phyloP scores from a whole-genome alignment of 192 early-diverging fungal genomes.

The Podila epigama region DNA sequence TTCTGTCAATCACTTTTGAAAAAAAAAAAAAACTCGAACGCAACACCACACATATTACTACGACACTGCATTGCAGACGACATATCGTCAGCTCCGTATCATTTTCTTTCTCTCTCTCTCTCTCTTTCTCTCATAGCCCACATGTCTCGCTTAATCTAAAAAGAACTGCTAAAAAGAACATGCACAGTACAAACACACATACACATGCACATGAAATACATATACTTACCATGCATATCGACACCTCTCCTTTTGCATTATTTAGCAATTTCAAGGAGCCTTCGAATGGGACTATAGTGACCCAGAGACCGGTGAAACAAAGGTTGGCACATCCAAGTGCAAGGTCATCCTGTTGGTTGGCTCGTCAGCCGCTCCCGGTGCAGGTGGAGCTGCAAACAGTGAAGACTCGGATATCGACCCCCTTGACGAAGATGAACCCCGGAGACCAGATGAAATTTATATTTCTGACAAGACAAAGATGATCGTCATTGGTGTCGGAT shows the following conservation, averaged over 20 bases:
- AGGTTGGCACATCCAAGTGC: constrained; percentile 1
- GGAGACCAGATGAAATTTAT: neutral
- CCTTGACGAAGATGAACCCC: constrained; percentile 15
- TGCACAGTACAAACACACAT: too few relatives aligned
- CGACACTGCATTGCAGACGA: neutral
- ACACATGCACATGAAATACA: too few relatives aligned
- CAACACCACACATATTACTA: neutral
- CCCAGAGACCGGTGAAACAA: neutral
- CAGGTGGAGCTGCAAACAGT: neutral
- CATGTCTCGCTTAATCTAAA: too few relatives aligned
- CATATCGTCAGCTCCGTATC: neutral
- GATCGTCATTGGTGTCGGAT: constrained; percentile 32
- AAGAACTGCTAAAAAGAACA: too few relatives aligned
- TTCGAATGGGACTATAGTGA: constrained; percentile 25
- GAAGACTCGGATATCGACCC: too few relatives aligned
- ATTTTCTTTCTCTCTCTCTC: neutral
- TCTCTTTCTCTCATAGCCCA: neutral
- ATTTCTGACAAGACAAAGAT: constrained; percentile 27
- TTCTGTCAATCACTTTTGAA: neutral
- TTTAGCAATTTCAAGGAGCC: constrained; percentile 38
- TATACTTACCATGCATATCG: too few relatives aligned
- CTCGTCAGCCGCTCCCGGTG: neutral
- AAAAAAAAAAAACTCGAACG: neutral
- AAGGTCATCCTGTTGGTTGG: constrained; percentile 29
- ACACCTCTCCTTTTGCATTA: neutral